Evolutionary conservation across 768 basidiomycete genomes (phyloP).

Genomic region (Leccinum subtestaceum): DNA sequence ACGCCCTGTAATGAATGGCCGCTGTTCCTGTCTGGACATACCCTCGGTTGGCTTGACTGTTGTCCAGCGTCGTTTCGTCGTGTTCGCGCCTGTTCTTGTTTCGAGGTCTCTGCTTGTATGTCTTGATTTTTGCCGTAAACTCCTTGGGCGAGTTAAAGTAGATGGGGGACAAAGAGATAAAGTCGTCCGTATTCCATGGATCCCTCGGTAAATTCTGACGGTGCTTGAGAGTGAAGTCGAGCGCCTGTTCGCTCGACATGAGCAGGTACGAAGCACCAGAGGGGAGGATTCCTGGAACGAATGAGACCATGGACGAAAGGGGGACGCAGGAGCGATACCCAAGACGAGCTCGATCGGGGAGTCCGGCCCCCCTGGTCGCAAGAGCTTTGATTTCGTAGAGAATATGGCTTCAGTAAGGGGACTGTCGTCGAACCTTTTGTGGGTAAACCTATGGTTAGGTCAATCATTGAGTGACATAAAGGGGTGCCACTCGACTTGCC

Average conservation of each 20-base stretch:
- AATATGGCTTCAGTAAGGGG: constrained; percentile 30
- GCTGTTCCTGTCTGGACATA: constrained; percentile 27
- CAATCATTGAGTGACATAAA: not conserved
- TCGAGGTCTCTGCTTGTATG: constrained; percentile 37
- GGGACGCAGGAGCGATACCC: constrained; percentile 28
- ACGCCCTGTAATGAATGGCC: constrained; percentile 31
- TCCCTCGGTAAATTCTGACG: constrained; percentile 14
- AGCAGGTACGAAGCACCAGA: constrained; percentile 46
- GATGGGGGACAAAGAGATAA: constrained; percentile 50
- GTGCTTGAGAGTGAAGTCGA: constrained; percentile 19
- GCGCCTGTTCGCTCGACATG: constrained; percentile 35
- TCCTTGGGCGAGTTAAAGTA: constrained; percentile 34
- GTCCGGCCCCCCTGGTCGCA: constrained; percentile 28
- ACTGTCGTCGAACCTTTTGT: constrained; percentile 34
- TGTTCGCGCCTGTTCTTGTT: constrained; percentile 29
- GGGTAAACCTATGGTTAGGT: constrained; percentile 21
- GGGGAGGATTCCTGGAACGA: constrained; percentile 39
- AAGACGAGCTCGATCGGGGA: constrained; percentile 42
- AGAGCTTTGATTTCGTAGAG: constrained; percentile 24
- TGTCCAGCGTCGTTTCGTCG: constrained; percentile 25
- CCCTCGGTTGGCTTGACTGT: constrained; percentile 43
- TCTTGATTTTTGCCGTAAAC: constrained; percentile 37
- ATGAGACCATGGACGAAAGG: not conserved
- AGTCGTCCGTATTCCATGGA: constrained; percentile 24
- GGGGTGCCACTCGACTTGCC: constrained; percentile 11